A percentile compares a stretch with the other conserved stretches of the same genome.
Evolutionary conservation across 495 filamentous ascomycete species (phyloP).

Genomic region (Podospora conica): DNA sequence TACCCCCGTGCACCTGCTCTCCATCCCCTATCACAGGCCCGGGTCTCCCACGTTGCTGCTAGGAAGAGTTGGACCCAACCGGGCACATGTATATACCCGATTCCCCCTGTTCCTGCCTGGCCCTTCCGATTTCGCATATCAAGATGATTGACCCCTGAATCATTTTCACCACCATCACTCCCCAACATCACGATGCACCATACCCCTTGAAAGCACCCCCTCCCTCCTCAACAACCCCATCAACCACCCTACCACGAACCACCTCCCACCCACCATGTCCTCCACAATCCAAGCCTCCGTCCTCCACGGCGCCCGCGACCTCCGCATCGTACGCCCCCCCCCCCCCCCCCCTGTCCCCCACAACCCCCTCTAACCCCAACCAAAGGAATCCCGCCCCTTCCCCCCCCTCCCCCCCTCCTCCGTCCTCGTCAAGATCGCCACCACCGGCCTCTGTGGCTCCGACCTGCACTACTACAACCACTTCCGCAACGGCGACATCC

Average conservation of each 20-base stretch:
- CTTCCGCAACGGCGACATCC: conserved; percentile 61
- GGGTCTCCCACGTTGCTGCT: not conserved
- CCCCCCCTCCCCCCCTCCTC: conserved; percentile 40
- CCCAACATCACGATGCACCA: not conserved
- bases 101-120: not conserved
- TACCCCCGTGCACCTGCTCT: not conserved
- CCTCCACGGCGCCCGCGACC: conserved; percentile 61
- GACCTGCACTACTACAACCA: conserved; percentile 65
- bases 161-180: not conserved
- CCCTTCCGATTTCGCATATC: not conserved
- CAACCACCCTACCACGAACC: not conserved
- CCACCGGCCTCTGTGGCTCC: conserved; percentile 62
- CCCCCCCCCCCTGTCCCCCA: not conserved
- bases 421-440: conserved; percentile 51
- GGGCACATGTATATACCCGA: not conserved
- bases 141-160: not conserved
- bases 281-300: conserved; percentile 49
- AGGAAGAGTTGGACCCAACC: not conserved
- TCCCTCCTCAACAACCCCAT: not conserved
- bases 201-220: not conserved
- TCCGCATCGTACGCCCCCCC: conserved; percentile 50
- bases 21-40: not conserved
- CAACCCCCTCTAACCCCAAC: not conserved
- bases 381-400: conserved; percentile 44
- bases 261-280: not conserved